Evolutionary conservation across 139 green algal genomes (phyloP).

Genomic region (Ulvella scutata): DNA sequence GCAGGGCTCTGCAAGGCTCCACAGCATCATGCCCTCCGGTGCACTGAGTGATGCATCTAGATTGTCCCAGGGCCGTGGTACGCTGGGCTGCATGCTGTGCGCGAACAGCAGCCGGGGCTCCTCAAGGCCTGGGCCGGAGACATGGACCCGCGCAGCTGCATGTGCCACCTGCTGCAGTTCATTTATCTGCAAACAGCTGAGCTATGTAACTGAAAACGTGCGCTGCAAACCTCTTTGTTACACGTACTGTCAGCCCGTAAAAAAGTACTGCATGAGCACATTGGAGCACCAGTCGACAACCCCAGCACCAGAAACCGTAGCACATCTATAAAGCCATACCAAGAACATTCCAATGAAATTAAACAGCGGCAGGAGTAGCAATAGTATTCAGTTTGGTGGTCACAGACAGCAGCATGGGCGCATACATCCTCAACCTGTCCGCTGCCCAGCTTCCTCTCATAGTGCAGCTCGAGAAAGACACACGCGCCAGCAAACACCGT

Average conservation of each 20-base stretch:
- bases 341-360: too few species aligned
- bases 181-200: background rate
- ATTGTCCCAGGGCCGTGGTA: background rate
- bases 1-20: background rate
- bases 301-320: too few species aligned
- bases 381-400: too few species aligned
- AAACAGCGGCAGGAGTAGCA: too few species aligned
- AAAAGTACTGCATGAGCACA: too few species aligned
- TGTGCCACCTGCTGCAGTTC: background rate
- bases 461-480: background rate
- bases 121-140: background rate
- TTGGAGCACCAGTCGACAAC: too few species aligned
- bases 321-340: too few species aligned
- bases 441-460: background rate
- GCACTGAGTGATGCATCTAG: background rate
- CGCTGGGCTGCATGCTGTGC: background rate
- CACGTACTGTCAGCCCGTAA: too few species aligned
- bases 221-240: too few species aligned
- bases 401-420: too few species aligned
- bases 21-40: background rate
- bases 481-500: background rate
- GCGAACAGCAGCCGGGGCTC: background rate
- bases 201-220: too few species aligned
- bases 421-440: background rate
- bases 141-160: background rate